Conservation (phyloP, 225 moss, liverwort and hornwort genomes). For the Polytrichum commune region DNA sequence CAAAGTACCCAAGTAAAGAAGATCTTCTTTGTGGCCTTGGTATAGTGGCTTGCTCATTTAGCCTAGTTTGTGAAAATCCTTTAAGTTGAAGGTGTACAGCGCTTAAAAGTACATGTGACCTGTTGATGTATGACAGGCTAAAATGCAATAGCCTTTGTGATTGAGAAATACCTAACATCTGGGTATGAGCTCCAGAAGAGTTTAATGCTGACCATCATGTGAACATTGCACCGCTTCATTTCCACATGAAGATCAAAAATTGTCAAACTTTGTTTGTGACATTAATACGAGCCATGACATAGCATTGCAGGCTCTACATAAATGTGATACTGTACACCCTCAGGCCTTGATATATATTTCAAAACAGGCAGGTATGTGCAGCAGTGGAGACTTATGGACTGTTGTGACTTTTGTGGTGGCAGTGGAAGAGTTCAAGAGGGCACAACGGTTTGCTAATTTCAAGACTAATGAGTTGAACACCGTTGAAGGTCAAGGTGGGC, state of each 20-base stretch:
- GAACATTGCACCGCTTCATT: neutral
- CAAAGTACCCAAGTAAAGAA: too few relatives aligned
- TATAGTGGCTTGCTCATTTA: too few relatives aligned
- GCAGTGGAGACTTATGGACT: constrained; percentile 2
- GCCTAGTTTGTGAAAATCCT: too few relatives aligned
- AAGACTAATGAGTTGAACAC: constrained; percentile 95
- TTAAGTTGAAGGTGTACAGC: too few relatives aligned
- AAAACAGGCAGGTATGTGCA: neutral
- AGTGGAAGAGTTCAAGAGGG: constrained; percentile 94
- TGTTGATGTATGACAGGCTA: too few relatives aligned
- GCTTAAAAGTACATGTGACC: too few relatives aligned
- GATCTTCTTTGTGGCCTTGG: too few relatives aligned
- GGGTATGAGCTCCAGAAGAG: too few relatives aligned
- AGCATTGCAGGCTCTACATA: too few relatives aligned
- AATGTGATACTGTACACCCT: neutral
- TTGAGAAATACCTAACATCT: neutral
- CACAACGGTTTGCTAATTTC: constrained; percentile 85
- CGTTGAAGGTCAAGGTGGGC: constrained; percentile 83
- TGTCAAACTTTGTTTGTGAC: too few relatives aligned
- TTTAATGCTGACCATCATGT: neutral
- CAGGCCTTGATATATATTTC: neutral
- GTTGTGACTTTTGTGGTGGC: constrained; percentile 16
- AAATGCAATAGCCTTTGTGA: neutral
- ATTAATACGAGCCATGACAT: too few relatives aligned
- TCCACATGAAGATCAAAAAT: neutral